Base-by-base conservation (phyloP, 768 basidiomycete genomes). In the Boletus vinaceobasis region DNA sequence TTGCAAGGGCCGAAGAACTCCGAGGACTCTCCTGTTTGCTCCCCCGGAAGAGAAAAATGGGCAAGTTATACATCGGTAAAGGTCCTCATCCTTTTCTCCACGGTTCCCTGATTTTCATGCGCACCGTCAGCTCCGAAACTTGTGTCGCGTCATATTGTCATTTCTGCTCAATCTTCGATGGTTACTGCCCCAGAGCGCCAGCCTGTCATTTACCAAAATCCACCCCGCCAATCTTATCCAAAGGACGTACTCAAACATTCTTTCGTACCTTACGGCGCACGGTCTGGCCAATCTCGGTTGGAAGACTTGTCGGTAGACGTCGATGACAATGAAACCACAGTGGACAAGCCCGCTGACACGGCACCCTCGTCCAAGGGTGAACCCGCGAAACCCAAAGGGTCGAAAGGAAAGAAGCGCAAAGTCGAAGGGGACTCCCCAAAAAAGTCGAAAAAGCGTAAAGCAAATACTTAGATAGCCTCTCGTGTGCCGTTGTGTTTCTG, bases 191-290 rank as follows among this genome's bases (percentile, higher is more conserved):
- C 63, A 48, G 62, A 47, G 48, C 52, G 43, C 48, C 61, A 10
- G n/a, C 46, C 55, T 5, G 15, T 53, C 37, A 52, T 69, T 27
- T 71, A 75, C 51, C 72, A 80, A 64, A 83, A 83, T 55, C 80
- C 83, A 7, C 77, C 82, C 2, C 77, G 88, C 19, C 74, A 77
- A 4, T 76, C 71, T 10, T 82, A 89, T 60, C 80, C 88, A 0
- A 71, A 74, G 44, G 83, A 87, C 43, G 59, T 83, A 2, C 74
- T 90, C 32, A 88, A 76, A 53, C 87, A 88, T 60, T 65, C 72
- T 2, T 90, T 86, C 66, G 64, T 81, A 59, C 87, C 88, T 0
- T 81, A 78, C 29, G 87, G 87, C 1, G 80, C 85, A 14, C 65
- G 75, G 23, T 58, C 59, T 14, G 13, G 27, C 14, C 52, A 47